These are phyloP conservation scores for Thalassiosira profunda DNA, from an alignment of 108 stramenopile species.

Conservation along the genomic window DNA sequence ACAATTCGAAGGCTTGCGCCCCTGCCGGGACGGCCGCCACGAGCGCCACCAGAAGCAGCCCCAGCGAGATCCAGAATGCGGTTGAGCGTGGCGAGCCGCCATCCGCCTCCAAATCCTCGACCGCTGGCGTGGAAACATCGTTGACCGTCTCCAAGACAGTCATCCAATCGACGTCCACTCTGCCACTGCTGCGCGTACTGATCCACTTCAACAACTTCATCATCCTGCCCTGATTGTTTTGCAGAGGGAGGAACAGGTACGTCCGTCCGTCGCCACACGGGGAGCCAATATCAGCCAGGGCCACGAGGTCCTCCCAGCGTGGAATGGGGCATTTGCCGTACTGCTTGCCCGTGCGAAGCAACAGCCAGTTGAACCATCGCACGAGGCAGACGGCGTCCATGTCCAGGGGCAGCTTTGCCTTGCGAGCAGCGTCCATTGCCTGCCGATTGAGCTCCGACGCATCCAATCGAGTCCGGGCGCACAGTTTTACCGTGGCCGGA, in stretches of 20 bases:
- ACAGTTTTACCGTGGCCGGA: not conserved
- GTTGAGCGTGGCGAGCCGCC: constrained; percentile 1
- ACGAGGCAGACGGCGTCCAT: too few relatives aligned
- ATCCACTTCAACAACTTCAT: too few relatives aligned
- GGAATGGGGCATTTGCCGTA: constrained; percentile 6
- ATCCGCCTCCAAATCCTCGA: too few relatives aligned
- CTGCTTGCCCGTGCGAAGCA: constrained; percentile 10
- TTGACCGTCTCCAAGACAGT: constrained; percentile 15
- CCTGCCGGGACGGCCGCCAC: not conserved
- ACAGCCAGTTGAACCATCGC: too few relatives aligned
- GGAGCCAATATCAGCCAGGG: not conserved
- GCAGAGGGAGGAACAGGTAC: constrained; percentile 33
- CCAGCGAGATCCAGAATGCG: not conserved
- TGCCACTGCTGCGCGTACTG: not conserved
- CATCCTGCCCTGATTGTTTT: not conserved
- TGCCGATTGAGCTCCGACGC: too few relatives aligned
- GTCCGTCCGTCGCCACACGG: constrained; percentile 2
- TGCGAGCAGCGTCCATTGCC: too few relatives aligned
- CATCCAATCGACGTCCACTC: constrained; percentile 24
- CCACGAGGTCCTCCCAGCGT: not conserved
- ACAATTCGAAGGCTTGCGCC: not conserved
- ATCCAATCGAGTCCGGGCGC: constrained; percentile 1
- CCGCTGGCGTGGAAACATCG: not conserved
- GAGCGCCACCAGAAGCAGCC: not conserved
- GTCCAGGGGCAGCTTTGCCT: too few relatives aligned